Base-by-base conservation (phyloP, 352 stramenopile species). In the Phytophthora palmivora region DNA sequence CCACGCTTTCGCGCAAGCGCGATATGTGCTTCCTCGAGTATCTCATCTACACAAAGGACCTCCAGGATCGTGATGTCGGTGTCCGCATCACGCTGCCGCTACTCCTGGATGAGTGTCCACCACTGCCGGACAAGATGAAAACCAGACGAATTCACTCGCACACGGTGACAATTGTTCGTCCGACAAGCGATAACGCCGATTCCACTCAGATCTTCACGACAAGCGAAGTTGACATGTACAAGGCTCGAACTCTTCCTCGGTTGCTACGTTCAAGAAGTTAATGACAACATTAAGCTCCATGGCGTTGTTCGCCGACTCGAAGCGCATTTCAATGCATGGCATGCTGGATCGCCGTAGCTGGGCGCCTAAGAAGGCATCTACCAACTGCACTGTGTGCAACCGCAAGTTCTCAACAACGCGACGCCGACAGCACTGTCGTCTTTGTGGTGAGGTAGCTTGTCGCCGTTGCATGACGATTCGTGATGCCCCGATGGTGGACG, bases 21-120 rank as follows among this genome's bases (percentile, higher is more conserved):
- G 82, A 95, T 71, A 78, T 80, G 52, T 86, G 78, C 49, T 91
- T 82, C 49, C 58, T 95, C 33, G 87, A 95, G 68, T 92, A 91
- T 58, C 80, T 93, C 36, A 76, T 82, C 41, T 82, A 80, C 67
- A 88, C 72, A 8, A 77, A 72, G n/a, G 87, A 95, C 44, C 46
- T 74, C 1, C 71, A 78, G 28, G 76, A 63, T 6, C 76, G 84
- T 18, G 76, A 91, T 28, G 74, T 93, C 28, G 84, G 80, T 10
- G 69, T 95, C 15, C 84, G 83, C n/a, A 80, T 92, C 33, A 87
- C 77, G 15, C 45, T 89, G 19, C 82, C 84, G 2, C 52, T 95
- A 18, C 71, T 83, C 0, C 59, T 94, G 14, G 70, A 81, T 6
- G 78, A 91, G 58, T 88, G 79, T 46, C 82, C 82, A 24, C 50